Evolutionary conservation across 495 filamentous ascomycete genomes (phyloP).

Genomic region (Penicillium argentinense): DNA sequence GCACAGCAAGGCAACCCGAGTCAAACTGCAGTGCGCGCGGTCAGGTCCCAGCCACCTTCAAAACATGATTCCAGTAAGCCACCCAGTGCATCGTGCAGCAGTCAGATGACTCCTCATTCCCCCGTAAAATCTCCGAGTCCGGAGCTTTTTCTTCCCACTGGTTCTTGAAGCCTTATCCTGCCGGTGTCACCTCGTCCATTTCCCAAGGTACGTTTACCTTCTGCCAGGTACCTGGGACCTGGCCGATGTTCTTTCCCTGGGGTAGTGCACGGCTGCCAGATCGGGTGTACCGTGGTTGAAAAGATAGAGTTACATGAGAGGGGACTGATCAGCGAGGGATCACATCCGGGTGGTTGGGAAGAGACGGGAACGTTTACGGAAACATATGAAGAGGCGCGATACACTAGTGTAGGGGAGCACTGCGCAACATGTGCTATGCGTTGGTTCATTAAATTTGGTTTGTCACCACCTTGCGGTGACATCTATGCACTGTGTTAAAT

Average conservation of each 20-base stretch:
- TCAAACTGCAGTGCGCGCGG: conserved; percentile 2
- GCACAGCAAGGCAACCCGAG: conserved; percentile 3
- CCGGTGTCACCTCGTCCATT: conserved; percentile 4
- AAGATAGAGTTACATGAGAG: background rate
- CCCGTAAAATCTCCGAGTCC: conserved; percentile 16
- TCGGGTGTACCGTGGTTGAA: background rate
- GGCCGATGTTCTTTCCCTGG: conserved; percentile 5
- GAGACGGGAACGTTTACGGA: no score
- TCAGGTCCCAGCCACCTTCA: conserved; percentile 17
- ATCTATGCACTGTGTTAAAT: no score
- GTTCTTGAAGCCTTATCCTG: background rate
- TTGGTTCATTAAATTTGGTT: background rate
- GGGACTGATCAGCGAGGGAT: no score
- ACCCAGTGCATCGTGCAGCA: conserved; percentile 12
- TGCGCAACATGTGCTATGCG: background rate
- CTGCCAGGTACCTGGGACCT: conserved; percentile 22
- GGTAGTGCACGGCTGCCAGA: conserved; percentile 5
- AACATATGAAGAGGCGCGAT: no score
- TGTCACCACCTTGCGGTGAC: background rate
- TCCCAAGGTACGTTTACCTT: conserved; percentile 9
- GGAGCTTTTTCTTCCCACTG: conserved; percentile 1
- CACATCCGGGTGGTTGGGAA: no score
- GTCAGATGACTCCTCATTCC: conserved; percentile 21
- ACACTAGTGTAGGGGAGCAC: no score
- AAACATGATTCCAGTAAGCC: conserved; percentile 6